phyloP scores from a whole-genome alignment of 768 basidiomycete genomes.

The Naganishia onofrii region DNA sequence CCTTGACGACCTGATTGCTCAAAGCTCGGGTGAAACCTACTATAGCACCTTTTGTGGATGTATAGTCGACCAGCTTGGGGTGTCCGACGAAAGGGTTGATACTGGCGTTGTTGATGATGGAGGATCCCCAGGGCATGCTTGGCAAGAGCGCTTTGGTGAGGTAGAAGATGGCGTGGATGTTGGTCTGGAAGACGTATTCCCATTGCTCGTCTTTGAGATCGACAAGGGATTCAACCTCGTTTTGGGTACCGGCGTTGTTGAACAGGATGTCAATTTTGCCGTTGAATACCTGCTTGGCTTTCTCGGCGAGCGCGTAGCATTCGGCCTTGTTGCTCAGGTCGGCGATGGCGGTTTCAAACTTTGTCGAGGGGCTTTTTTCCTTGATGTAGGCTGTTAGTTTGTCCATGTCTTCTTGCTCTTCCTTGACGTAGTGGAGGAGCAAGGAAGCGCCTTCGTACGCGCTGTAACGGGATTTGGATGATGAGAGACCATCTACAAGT shows the following conservation, averaged over 20 bases:
- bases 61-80: constrained; percentile 58
- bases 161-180: constrained; percentile 61
- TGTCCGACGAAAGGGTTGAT: constrained; percentile 30
- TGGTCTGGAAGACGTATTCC: constrained; percentile 47
- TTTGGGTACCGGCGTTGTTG: constrained; percentile 61
- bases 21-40: constrained; percentile 55
- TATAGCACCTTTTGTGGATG: constrained; percentile 59
- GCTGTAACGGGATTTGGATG: no score
- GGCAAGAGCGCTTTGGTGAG: constrained; percentile 61
- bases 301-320: constrained; percentile 53
- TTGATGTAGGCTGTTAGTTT: constrained; percentile 53
- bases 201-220: constrained; percentile 34
- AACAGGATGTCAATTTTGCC: constrained; percentile 59
- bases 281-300: constrained; percentile 53
- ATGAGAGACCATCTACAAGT: no score
- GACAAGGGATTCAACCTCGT: constrained; percentile 53
- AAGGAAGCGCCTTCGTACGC: constrained; percentile 54
- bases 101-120: constrained; percentile 65
- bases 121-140: constrained; percentile 61
- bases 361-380: constrained; percentile 54
- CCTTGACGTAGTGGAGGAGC: constrained; percentile 57
- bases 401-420: constrained; percentile 59
- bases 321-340: constrained; percentile 55
- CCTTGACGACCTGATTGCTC: constrained; percentile 57
- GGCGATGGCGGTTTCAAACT: constrained; percentile 52